Conservation (phyloP, 768 basidiomycete species). For the Fistulinella prunicolor region DNA sequence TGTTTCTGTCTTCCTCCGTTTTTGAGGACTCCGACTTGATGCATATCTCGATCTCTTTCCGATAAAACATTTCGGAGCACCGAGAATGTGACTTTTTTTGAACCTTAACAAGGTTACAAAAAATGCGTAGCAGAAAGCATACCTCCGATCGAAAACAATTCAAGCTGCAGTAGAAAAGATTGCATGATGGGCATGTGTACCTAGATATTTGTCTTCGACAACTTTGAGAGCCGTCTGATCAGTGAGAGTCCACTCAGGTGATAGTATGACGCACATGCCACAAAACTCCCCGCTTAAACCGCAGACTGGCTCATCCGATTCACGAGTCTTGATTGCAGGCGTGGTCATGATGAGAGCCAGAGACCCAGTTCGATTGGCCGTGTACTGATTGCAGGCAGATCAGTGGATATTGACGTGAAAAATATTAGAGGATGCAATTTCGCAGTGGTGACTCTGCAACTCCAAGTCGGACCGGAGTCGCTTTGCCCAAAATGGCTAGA, state of each 20-base stretch:
- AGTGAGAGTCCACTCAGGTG: slow-evolving; percentile 4
- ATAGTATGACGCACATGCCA: slow-evolving; percentile 39
- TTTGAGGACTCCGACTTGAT: slow-evolving; percentile 56
- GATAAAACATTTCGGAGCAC: slow-evolving; percentile 84
- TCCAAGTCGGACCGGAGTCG: too few species aligned
- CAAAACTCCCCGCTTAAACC: slow-evolving; percentile 31
- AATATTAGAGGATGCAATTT: too few species aligned
- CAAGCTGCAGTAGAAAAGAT: slow-evolving; percentile 76
- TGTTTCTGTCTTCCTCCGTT: slow-evolving; percentile 52
- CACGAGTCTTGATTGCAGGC: slow-evolving; percentile 15
- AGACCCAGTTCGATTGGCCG: too few species aligned
- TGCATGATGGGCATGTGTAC: slow-evolving; percentile 82
- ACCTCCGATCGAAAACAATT: slow-evolving; percentile 76
- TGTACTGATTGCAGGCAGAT: too few species aligned
- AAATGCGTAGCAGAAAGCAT: slow-evolving; percentile 20
- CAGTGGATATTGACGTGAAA: too few species aligned
- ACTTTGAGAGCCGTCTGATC: slow-evolving; percentile 37
- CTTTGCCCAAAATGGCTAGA: too few species aligned
- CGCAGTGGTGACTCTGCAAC: too few species aligned
- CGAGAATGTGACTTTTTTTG: slow-evolving; percentile 50
- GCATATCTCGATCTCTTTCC: slow-evolving; percentile 64
- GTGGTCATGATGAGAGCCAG: slow-evolving; percentile 11
- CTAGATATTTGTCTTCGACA: slow-evolving; percentile 73
- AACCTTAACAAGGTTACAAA: neutral
- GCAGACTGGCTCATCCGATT: slow-evolving; percentile 7